phyloP scores from a whole-genome alignment of 176 grass and related monocot genomes.

The Secale cereale region DNA sequence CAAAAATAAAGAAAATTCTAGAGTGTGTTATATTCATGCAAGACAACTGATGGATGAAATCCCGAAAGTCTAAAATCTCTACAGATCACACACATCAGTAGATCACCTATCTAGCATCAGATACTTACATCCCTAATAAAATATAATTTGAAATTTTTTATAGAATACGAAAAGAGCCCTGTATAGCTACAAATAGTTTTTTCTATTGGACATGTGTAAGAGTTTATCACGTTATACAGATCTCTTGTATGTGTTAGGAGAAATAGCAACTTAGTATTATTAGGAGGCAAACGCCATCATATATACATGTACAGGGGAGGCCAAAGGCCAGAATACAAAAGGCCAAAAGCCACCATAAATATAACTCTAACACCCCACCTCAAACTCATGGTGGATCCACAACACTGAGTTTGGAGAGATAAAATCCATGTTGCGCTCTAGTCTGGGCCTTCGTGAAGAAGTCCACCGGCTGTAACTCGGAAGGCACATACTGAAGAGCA shows the following conservation, averaged over 20 bases:
- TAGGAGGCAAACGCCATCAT: too few relatives aligned
- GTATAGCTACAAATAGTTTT: background rate
- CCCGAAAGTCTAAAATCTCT: background rate
- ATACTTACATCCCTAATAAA: conserved; percentile 15
- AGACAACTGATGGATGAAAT: background rate
- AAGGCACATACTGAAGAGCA: too few relatives aligned
- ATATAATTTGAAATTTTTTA: background rate
- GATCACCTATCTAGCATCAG: background rate
- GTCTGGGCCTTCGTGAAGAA: too few relatives aligned
- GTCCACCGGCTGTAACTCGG: too few relatives aligned
- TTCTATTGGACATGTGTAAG: conserved; percentile 13
- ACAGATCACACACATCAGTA: conserved; percentile 3
- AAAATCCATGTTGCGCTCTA: too few relatives aligned
- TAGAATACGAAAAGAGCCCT: background rate
- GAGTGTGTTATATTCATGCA: background rate
- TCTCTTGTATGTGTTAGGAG: conserved; percentile 55
- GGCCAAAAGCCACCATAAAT: too few relatives aligned
- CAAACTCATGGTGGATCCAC: too few relatives aligned
- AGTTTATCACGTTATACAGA: conserved; percentile 26
- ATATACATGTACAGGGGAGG: too few relatives aligned
- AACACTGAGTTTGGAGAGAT: too few relatives aligned
- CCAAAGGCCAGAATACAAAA: too few relatives aligned
- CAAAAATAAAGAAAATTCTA: background rate
- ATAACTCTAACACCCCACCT: too few relatives aligned
- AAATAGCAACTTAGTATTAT: too few relatives aligned